Evolutionary conservation across 768 basidiomycete genomes (phyloP).

Genomic region (Mycena filopes): DNA sequence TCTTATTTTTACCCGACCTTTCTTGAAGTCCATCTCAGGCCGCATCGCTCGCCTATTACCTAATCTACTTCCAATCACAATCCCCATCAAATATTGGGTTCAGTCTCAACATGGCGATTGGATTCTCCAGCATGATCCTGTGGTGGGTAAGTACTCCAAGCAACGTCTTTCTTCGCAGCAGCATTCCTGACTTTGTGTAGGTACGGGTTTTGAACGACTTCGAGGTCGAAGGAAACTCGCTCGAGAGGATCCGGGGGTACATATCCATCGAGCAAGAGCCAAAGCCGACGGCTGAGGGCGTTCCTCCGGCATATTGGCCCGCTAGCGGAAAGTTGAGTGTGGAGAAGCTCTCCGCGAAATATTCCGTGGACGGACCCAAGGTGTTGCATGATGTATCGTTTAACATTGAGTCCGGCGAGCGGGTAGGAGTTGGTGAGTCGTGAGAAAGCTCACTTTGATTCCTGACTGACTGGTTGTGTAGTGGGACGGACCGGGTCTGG

Average conservation of each 20-base stretch:
- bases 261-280: conserved; percentile 57
- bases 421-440: conserved; percentile 52
- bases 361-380: conserved; percentile 40
- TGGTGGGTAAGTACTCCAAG: conserved; percentile 41
- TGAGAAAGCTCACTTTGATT: neutral
- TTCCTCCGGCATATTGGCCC: conserved; percentile 63
- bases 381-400: conserved; percentile 43
- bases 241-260: conserved; percentile 41
- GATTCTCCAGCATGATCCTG: conserved; percentile 59
- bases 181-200: neutral
- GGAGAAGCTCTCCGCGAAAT: conserved; percentile 53
- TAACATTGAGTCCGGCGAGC: conserved; percentile 56
- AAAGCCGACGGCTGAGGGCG: conserved; percentile 38
- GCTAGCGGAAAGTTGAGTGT: conserved; percentile 55
- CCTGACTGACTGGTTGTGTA: conserved; percentile 17
- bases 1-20: neutral
- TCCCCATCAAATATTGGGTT: conserved; percentile 48
- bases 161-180: neutral
- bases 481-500: conserved; percentile 41
- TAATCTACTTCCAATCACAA: conserved; percentile 48
- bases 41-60: conserved; percentile 54
- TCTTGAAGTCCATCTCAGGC: conserved; percentile 10
- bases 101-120: conserved; percentile 55
- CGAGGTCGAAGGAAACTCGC: conserved; percentile 41
- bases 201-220: conserved; percentile 43